Conservation (phyloP, 306 rosid genomes). For the Psophocarpus tetragonolobus region DNA sequence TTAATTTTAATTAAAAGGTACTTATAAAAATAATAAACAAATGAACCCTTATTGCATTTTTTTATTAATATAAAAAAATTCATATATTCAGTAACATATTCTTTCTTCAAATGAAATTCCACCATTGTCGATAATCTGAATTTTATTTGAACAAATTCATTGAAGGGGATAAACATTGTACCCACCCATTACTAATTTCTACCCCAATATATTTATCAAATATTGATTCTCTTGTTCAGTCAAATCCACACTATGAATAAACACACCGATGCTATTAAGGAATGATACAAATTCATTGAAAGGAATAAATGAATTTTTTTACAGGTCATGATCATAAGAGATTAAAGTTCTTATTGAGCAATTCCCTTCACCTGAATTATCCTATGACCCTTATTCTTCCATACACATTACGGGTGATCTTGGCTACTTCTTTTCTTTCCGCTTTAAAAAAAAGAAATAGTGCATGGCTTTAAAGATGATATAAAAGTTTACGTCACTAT, state of each 20-base stretch:
- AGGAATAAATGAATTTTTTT: background rate
- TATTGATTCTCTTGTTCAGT: constrained; percentile 5
- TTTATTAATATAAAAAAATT: background rate
- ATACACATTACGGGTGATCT: background rate
- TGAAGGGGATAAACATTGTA: background rate
- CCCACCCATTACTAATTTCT: background rate
- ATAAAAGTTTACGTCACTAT: background rate
- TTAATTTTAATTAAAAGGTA: too few species aligned
- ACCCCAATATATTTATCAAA: background rate
- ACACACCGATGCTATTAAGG: background rate
- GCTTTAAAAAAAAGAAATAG: background rate
- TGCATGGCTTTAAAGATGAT: background rate
- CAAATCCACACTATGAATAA: background rate
- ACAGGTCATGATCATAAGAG: background rate
- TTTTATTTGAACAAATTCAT: background rate
- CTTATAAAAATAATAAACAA: background rate
- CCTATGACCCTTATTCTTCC: background rate
- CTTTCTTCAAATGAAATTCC: background rate
- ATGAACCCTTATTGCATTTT: background rate
- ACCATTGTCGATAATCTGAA: background rate
- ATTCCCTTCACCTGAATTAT: background rate
- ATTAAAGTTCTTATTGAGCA: background rate
- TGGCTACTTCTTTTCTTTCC: background rate
- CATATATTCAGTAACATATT: background rate
- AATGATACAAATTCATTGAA: background rate